phyloP scores from a whole-genome alignment of 1,139 yeast genomes.

The Magnusiomyces starmeri region DNA sequence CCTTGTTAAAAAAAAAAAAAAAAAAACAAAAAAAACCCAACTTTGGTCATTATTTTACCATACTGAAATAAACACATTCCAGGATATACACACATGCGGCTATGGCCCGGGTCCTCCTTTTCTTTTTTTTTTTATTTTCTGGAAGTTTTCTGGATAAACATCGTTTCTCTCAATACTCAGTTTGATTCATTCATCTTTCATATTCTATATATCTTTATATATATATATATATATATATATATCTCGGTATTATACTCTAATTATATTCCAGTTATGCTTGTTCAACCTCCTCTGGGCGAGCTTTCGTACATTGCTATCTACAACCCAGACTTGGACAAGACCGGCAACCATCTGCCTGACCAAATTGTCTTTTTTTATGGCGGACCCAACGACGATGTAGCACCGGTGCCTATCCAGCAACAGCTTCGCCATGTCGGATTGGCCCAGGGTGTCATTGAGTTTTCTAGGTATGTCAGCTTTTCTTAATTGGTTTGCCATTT shows the following conservation, averaged over 20 bases:
- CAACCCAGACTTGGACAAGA: conserved; percentile 28
- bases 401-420: conserved; percentile 19
- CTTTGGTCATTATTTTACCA: too few species aligned
- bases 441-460: conserved; percentile 30
- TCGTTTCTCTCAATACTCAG: too few species aligned
- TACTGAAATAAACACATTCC: too few species aligned
- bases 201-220: too few species aligned
- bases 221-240: too few species aligned
- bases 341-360: conserved; percentile 23
- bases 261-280: conserved; percentile 7
- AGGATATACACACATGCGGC: too few species aligned
- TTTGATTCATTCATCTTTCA: not conserved
- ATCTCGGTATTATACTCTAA: too few species aligned
- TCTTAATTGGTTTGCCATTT: not conserved
- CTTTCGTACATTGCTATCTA: conserved; percentile 28
- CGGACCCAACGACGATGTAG: conserved; percentile 11
- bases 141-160: too few species aligned
- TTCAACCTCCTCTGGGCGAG: conserved; percentile 12
- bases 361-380: conserved; percentile 29
- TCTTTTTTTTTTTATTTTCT: too few species aligned
- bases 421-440: conserved; percentile 28
- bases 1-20: too few species aligned
- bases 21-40: too few species aligned
- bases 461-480: conserved; percentile 18
- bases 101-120: too few species aligned